A percentile compares a stretch with the other conserved stretches of the same genome.
Conservation (phyloP, 768 basidiomycete genomes). For the Porphyrellus cyaneotinctus region DNA sequence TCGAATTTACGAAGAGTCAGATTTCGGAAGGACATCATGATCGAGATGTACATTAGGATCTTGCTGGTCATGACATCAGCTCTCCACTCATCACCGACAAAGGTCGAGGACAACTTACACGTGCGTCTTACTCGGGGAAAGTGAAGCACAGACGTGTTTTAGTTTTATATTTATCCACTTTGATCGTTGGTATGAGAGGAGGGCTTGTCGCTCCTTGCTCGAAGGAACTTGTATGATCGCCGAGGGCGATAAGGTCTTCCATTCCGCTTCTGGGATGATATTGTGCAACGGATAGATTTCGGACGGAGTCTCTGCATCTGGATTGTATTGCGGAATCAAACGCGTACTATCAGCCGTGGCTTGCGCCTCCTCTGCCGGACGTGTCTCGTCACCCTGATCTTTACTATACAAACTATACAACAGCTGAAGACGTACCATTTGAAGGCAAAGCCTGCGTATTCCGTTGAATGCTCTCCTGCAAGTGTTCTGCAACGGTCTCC, state of each 20-base stretch:
- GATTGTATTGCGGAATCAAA: slow-evolving; percentile 72
- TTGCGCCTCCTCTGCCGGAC: slow-evolving; percentile 58
- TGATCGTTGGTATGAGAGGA: slow-evolving; percentile 61
- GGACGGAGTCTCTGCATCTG: slow-evolving; percentile 60
- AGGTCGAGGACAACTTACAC: slow-evolving; percentile 43
- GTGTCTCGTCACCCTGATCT: background rate
- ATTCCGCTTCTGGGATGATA: slow-evolving; percentile 79
- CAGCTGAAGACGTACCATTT: slow-evolving; percentile 45
- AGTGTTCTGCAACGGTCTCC: slow-evolving; percentile 73
- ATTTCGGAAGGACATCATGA: slow-evolving; percentile 70
- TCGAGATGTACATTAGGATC: slow-evolving; percentile 74
- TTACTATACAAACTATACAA: slow-evolving; percentile 6
- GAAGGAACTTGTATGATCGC: slow-evolving; percentile 51
- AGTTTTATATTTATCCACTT: slow-evolving; percentile 73
- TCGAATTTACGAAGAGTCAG: slow-evolving; percentile 39
- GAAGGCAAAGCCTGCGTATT: slow-evolving; percentile 67
- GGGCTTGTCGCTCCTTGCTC: slow-evolving; percentile 44
- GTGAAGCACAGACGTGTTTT: slow-evolving; percentile 33
- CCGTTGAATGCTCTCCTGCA: slow-evolving; percentile 80
- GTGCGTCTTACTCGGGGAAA: slow-evolving; percentile 54
- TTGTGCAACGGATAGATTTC: slow-evolving; percentile 71
- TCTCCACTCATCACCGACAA: background rate
- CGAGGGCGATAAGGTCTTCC: slow-evolving; percentile 60
- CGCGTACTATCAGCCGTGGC: slow-evolving; percentile 59
- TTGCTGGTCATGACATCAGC: slow-evolving; percentile 45